phyloP scores from a whole-genome alignment of 2,329 filamentous ascomycete species.

The Neocatenulostroma microsporum region DNA sequence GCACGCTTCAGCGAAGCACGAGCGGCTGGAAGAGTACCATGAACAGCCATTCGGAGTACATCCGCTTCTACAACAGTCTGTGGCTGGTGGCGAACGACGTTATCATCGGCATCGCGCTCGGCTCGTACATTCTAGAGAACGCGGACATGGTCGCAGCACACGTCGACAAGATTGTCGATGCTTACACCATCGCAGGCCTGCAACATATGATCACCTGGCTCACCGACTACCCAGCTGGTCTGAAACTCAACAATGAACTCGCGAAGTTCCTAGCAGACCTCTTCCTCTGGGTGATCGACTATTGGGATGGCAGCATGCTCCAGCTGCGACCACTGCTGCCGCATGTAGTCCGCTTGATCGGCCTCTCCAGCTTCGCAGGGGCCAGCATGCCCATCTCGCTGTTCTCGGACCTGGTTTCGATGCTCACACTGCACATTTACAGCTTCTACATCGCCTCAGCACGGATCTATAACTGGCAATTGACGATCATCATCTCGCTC shows the following conservation, averaged over 20 bases:
- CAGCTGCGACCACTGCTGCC: conserved; percentile 74
- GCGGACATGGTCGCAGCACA: conserved; percentile 72
- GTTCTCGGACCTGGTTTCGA: conserved; percentile 85
- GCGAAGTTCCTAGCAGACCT: conserved; percentile 90
- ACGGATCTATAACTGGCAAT: conserved; percentile 96
- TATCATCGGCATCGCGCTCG: conserved; percentile 93
- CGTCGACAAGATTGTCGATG: conserved; percentile 65
- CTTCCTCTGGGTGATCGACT: conserved; percentile 97
- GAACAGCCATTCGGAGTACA: conserved; percentile 93
- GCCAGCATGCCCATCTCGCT: conserved; percentile 95
- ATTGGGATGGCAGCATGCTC: conserved; percentile 81
- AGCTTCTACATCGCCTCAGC: conserved; percentile 96
- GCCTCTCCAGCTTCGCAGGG: conserved; percentile 88
- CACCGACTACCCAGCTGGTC: conserved; percentile 87
- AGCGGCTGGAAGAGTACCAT: conserved; percentile 94
- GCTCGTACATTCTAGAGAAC: conserved; percentile 96
- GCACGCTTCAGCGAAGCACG: conserved; percentile 80
- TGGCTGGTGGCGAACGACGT: conserved; percentile 99
- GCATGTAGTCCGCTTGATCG: conserved; percentile 81
- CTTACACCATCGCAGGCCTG: conserved; percentile 82
- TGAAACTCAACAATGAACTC: conserved; percentile 91
- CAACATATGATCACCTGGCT: conserved; percentile 89
- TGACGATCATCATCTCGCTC: conserved; percentile 92
- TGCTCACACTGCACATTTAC: conserved; percentile 92
- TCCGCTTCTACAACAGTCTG: conserved; percentile 95